phyloP scores from a whole-genome alignment of 805 yeast genomes.

The Starmerella floricola region DNA sequence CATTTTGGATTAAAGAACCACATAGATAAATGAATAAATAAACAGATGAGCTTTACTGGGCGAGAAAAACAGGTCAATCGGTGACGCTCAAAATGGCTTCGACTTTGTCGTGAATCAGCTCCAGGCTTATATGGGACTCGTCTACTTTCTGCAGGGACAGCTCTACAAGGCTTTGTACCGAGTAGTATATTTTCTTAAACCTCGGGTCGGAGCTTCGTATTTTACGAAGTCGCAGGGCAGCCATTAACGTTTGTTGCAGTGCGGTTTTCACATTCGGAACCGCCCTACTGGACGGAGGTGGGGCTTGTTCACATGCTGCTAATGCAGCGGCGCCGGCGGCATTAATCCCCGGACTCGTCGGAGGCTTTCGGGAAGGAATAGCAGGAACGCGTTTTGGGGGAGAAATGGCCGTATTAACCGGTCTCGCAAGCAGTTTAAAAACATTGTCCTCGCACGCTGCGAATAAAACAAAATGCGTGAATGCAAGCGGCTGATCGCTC shows the following conservation, averaged over 20 bases:
- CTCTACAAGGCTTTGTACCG: conserved; percentile 23
- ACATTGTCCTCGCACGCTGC: background rate
- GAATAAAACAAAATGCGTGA: background rate
- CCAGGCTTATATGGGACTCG: conserved; percentile 7
- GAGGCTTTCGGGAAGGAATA: background rate
- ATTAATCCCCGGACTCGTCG: background rate
- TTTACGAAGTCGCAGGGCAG: conserved; percentile 30
- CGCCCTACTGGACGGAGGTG: background rate
- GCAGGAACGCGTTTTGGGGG: background rate
- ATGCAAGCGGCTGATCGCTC: background rate
- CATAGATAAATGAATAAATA: no score
- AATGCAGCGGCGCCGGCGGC: no score
- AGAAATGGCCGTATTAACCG: background rate
- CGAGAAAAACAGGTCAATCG: conserved; percentile 13
- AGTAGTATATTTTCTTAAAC: conserved; percentile 24
- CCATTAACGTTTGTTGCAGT: conserved; percentile 26
- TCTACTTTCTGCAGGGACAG: conserved; percentile 24
- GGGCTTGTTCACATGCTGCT: background rate
- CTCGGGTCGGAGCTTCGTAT: conserved; percentile 23
- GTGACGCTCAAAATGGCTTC: conserved; percentile 18
- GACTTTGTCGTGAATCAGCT: conserved; percentile 19
- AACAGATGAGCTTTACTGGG: no score
- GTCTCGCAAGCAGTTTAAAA: background rate
- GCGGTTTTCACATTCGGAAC: conserved; percentile 3
- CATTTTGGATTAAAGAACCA: no score